Evolutionary conservation across 2,329 filamentous ascomycete species (phyloP).

Genomic region (Stagonosporopsis tanaceti): DNA sequence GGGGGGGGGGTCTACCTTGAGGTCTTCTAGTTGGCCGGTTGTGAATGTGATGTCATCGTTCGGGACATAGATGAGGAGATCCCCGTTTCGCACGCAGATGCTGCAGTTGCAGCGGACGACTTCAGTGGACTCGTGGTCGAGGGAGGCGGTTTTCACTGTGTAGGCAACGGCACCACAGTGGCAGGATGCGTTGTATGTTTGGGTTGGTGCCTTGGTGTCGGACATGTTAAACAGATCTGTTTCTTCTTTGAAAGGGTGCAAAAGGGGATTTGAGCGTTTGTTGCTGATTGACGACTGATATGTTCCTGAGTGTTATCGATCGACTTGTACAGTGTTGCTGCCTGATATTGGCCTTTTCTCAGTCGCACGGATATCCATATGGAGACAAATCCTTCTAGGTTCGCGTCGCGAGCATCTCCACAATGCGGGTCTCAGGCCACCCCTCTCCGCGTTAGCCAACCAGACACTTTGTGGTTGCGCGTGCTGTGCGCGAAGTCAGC

Average conservation of each 20-base stretch:
- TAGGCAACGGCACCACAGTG: conserved; percentile 63
- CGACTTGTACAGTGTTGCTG: neutral
- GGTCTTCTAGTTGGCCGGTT: conserved; percentile 28
- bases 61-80: conserved; percentile 54
- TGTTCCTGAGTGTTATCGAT: neutral
- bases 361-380: conserved; percentile 4
- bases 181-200: conserved; percentile 59
- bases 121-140: conserved; percentile 53
- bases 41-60: conserved; percentile 29
- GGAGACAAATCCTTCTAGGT: neutral
- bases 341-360: neutral
- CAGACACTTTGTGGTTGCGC: conserved; percentile 3
- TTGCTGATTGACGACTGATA: neutral
- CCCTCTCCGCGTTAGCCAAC: neutral
- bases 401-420: neutral
- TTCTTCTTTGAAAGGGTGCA: neutral
- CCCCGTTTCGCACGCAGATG: conserved; percentile 61
- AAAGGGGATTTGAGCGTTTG: neutral
- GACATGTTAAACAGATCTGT: conserved; percentile 2
- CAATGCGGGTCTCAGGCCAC: neutral
- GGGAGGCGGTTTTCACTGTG: conserved; percentile 58
- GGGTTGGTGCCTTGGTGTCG: conserved; percentile 55
- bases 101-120: conserved; percentile 63
- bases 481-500: conserved; percentile 9
- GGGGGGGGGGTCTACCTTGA: conserved; percentile 22